Conservation (phyloP, 768 basidiomycete genomes). For the Agrocybe praecox region DNA sequence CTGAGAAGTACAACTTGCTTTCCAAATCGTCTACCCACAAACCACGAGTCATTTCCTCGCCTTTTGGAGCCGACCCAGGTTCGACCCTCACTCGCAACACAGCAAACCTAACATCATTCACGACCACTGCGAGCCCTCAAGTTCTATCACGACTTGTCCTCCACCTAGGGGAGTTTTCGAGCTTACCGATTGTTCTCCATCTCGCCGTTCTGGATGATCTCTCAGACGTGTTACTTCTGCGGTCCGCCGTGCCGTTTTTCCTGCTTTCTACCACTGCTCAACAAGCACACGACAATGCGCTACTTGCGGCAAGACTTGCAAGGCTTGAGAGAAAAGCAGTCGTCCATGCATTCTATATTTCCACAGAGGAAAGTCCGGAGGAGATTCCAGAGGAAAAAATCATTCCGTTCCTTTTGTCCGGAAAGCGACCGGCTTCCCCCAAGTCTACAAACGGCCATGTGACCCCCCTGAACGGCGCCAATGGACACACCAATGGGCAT, state of each 20-base stretch:
- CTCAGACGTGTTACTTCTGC: slow-evolving; percentile 74
- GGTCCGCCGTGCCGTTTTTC: slow-evolving; percentile 80
- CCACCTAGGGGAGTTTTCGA: slow-evolving; percentile 68
- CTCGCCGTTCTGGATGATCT: slow-evolving; percentile 68
- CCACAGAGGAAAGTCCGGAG: slow-evolving; percentile 38
- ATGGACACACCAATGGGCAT: slow-evolving; percentile 25
- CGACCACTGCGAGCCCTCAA: slow-evolving; percentile 52
- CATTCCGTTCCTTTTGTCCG: slow-evolving; percentile 58
- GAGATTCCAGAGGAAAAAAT: slow-evolving; percentile 64
- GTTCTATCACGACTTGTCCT: slow-evolving; percentile 63
- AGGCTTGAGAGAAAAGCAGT: slow-evolving; percentile 70
- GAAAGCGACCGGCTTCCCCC: slow-evolving; percentile 39
- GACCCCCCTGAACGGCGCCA: slow-evolving; percentile 25
- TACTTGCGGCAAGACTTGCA: slow-evolving; percentile 84
- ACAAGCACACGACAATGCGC: slow-evolving; percentile 87
- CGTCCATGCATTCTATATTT: slow-evolving; percentile 79
- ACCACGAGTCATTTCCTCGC: slow-evolving; percentile 51
- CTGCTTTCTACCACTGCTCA: slow-evolving; percentile 76
- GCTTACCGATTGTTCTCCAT: slow-evolving; percentile 70
- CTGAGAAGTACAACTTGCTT: slow-evolving; percentile 38
- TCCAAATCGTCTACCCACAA: slow-evolving; percentile 35
- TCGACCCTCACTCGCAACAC: slow-evolving; percentile 54
- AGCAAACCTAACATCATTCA: slow-evolving; percentile 59
- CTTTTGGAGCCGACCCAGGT: slow-evolving; percentile 68
- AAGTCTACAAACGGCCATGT: slow-evolving; percentile 35